Base-by-base conservation (phyloP, 768 basidiomycete genomes). In the Fibroporia radiculosa region DNA sequence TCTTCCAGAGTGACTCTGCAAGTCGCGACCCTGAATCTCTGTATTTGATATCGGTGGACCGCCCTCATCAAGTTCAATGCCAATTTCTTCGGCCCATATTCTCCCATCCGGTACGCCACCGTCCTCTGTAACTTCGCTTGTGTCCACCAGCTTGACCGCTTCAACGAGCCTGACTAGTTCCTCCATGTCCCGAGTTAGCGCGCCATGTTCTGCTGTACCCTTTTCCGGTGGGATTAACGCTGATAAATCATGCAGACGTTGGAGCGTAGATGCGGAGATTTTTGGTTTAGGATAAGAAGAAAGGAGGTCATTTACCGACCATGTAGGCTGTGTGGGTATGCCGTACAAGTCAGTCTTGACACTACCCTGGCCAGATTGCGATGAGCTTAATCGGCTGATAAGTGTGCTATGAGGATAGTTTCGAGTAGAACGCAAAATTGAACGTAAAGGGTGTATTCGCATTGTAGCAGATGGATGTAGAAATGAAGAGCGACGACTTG, bases 221-320 rank as follows among this genome's bases (percentile, higher is more conserved):
- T 77, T 68, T 37, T 67, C 58, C 1, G 87, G 89, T 1, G 85
- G 78, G 22, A 73, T 58, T 34, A 92, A 71, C 26, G 89, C 88
- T 38, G 88, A 80, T 36, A 88, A 72, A 29, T 79, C 66, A 55
- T 91, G 80, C 3, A 91, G 72, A 38, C 70, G 80, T 27, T 68
- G 69, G 43, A 92, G 66, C 1, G 78, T 82, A 19, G 63, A 53
- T 6, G 77, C 56, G 6, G 78, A 68, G 38, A 91, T 67, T 1
- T 66, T 67, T 14, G 86, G 86, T 11, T 70, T 74, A 2, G 85
- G 79, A 56, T 89, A 91, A 4, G 86, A 88, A 5, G 84, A 82
- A 5, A 91, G 64, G 7, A 91, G 72, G 38, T 81, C 66, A 54
- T 80, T 72, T 37, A 92, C 81, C 42, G 89, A 91, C 89, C 89